A percentile compares a stretch with the other conserved stretches of the same genome.
phyloP scores from a whole-genome alignment of 192 early-diverging fungal species.

The Coemansia guatemalensis region DNA sequence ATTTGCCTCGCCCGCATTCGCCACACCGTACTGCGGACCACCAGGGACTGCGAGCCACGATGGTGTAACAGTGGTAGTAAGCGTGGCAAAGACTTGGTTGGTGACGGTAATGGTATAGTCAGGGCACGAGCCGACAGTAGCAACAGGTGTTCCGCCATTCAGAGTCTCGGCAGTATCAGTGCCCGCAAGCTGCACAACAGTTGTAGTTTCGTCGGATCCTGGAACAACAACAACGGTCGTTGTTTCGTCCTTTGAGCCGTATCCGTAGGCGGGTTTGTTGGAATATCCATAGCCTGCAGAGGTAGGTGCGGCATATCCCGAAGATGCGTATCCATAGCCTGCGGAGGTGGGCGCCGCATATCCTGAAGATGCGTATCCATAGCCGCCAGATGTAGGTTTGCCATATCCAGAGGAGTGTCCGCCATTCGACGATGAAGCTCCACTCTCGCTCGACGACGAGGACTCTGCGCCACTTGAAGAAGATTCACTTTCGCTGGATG shows the following conservation, averaged over 20 bases:
- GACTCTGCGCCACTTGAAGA: background rate
- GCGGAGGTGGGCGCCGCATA: background rate
- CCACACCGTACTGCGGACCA: constrained; percentile 1
- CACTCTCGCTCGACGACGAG: background rate
- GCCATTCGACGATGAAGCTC: background rate
- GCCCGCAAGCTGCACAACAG: constrained; percentile 38
- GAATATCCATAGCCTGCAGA: constrained; percentile 15
- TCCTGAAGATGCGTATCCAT: background rate
- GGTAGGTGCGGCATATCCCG: background rate
- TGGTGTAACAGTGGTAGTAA: constrained; percentile 39
- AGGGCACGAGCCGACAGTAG: constrained; percentile 39
- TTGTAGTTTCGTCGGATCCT: constrained; percentile 17
- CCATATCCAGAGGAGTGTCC: background rate
- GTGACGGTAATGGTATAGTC: constrained; percentile 49
- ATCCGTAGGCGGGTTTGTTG: constrained; percentile 11
- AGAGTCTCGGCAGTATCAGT: constrained; percentile 34
- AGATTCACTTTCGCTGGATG: background rate
- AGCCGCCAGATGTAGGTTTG: background rate
- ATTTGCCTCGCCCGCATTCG: background rate
- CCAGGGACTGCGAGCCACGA: constrained; percentile 40
- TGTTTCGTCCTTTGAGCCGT: constrained; percentile 13
- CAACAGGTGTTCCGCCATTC: constrained; percentile 38
- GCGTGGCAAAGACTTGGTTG: constrained; percentile 36
- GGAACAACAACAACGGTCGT: constrained; percentile 23
- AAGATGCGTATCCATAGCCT: constrained; percentile 5